Base-by-base conservation (phyloP, 306 rosid species). In the Macrotyloma uniflorum region DNA sequence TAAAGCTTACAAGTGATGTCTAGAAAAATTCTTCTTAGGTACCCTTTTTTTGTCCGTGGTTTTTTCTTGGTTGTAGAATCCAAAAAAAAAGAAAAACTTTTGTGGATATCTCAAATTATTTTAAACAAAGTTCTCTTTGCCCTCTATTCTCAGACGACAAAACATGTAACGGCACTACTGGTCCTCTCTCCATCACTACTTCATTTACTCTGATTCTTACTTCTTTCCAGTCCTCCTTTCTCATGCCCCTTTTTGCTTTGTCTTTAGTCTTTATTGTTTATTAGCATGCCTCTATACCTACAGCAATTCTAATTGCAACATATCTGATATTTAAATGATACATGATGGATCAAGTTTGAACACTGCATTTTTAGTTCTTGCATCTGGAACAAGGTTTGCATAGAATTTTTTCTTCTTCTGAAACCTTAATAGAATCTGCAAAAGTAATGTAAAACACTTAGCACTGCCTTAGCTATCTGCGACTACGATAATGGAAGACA, bases 351-450 rank as follows among this genome's bases (percentile, higher is more conserved):
- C 19, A 51, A 50, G 74, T 51, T 66, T 5, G 2, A 24, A 66
- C 54, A 38, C 16, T n/a, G 43, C 10, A 22, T 51, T 22, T 49
- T 64, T 35, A 76, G 81, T 40, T 67, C 67, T 36, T 47, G 55
- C 53, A 62, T 76, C 43, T 24, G 19, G n/a, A 71, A 65, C 63
- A 32, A 32, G 16, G 38, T 79, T 63, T n/a, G 74, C 15, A 19
- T 64, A 40, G 36, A 38, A 20, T 38, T 47, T n/a, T 23, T 38
- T 26, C 64, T 7, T 26, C 51, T 7, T 8, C 12, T 9, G 16
- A 23, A 64, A 53, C 62, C 62, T 65, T 20, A 18, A 67, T 32
- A 1, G 46, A 80, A 54, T 14, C 55, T 55, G 76, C 23, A 66
- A 54, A 73, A 32, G 28, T 66, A 42, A 40, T 14, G 9, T 26